Conservation (phyloP, 805 yeast genomes). For the Ogataea saltuana region DNA sequence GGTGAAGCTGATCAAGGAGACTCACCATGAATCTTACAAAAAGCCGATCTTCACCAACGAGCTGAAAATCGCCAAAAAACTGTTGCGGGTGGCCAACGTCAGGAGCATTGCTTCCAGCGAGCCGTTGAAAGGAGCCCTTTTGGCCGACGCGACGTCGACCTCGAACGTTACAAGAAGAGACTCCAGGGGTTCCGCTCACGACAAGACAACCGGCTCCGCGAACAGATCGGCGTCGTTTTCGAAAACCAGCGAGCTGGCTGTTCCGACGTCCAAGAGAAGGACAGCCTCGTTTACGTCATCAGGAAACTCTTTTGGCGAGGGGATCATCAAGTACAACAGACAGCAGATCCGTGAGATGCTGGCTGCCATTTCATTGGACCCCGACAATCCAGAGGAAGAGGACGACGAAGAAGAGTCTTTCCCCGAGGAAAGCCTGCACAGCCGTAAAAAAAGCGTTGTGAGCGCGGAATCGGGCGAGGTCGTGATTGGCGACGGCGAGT, state of each 20-base stretch:
- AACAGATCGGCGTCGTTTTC: not conserved
- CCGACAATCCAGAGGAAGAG: slow-evolving; percentile 14
- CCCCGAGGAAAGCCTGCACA: not conserved
- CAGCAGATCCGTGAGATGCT: slow-evolving; percentile 37
- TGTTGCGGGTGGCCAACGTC: slow-evolving; percentile 25
- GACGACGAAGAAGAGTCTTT: slow-evolving; percentile 1
- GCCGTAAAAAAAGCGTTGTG: slow-evolving; percentile 6
- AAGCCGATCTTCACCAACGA: slow-evolving; percentile 29
- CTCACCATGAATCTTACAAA: slow-evolving; percentile 23
- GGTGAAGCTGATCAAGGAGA: slow-evolving; percentile 25
- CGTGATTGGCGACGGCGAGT: slow-evolving; percentile 1
- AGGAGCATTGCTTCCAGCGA: slow-evolving; percentile 11
- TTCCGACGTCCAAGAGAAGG: slow-evolving; percentile 9
- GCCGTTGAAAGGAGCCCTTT: slow-evolving; percentile 11
- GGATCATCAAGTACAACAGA: slow-evolving; percentile 36
- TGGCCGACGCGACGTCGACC: slow-evolving; percentile 6
- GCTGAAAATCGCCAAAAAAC: slow-evolving; percentile 19
- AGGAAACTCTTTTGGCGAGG: slow-evolving; percentile 39
- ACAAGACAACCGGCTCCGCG: slow-evolving; percentile 12
- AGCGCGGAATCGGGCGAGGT: slow-evolving; percentile 2
- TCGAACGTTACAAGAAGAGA: not conserved
- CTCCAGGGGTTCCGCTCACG: not conserved
- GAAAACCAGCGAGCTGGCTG: not conserved
- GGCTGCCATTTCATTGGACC: slow-evolving; percentile 25
- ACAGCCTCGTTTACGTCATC: slow-evolving; percentile 37